Base-by-base conservation (phyloP, 495 filamentous ascomycete species). In the Parmelia sp. region DNA sequence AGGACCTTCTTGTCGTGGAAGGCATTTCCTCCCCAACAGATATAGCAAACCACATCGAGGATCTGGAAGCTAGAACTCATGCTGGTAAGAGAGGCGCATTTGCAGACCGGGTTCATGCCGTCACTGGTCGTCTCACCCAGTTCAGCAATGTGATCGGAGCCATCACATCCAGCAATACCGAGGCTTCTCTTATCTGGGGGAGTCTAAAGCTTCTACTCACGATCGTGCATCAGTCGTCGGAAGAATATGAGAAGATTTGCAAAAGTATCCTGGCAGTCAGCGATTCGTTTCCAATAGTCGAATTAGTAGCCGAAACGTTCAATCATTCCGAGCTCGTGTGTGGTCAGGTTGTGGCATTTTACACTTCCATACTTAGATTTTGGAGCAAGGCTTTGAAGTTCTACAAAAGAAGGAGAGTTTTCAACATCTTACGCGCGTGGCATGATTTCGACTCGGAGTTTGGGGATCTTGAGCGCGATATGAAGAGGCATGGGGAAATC, bases 391-490 rank as follows among this genome's bases (percentile, higher is more conserved):
- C 57, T 58, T 17, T 58, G 25, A 42, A 29, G 15, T 58, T 58
- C 36, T 58, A 40, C n/a, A 40, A 29, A 40, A 37, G 57, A 25
- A 58, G 57, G 9, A 58, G 35, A 19, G 0, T 58, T 1, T 58
- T 58, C 11, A 58, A 58, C 6, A 14, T 40, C 8, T 42, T 58
- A 0, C 57, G 57, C 14, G 27, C 15, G 4, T 58, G 57, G 57
- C 36, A 58, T 58, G 57, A 58, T 40, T 58, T 58, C 40, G 57
- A 58, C n/a, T 58, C 57, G 2, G 57, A 58, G 5, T 58, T 58
- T 40, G 57, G 35, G 35, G 57, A 58, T 19, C 57, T 58, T 58
- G 36, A 58, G 7, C 35, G 35, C 19, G 35, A 58, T 15, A 42
- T 58, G 57, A 15, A 58, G 35, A 35, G 36, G 39, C 10, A 58